phyloP scores from a whole-genome alignment of 345 rosid genomes.

The Eucalyptus lansdowneana region DNA sequence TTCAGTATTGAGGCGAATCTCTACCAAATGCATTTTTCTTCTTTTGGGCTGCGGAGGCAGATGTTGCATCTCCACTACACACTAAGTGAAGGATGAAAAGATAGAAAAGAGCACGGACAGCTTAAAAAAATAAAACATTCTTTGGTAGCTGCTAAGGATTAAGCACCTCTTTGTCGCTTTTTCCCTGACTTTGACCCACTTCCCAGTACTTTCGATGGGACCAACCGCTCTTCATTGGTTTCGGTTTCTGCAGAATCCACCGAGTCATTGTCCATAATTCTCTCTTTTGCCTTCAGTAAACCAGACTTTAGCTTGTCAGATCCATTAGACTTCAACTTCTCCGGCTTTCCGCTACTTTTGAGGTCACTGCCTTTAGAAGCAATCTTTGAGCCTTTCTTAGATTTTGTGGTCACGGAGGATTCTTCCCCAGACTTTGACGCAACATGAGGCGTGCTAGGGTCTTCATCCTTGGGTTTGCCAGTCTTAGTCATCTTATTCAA shows the following conservation, averaged over 20 bases:
- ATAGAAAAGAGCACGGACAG: neutral
- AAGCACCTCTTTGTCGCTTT: slow-evolving; percentile 47
- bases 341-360: slow-evolving; percentile 26
- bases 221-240: slow-evolving; percentile 25
- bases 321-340: slow-evolving; percentile 3
- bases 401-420: neutral
- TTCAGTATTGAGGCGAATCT: neutral
- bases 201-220: slow-evolving; percentile 34
- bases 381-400: slow-evolving; percentile 2
- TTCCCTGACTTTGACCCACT: slow-evolving; percentile 41
- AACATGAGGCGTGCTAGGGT: neutral
- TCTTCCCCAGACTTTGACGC: slow-evolving; percentile 3
- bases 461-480: slow-evolving; percentile 18
- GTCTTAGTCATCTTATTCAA: slow-evolving; percentile 19
- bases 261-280: slow-evolving; percentile 13
- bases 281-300: slow-evolving; percentile 33
- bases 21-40: neutral
- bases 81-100: neutral
- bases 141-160: neutral
- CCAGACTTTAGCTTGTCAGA: slow-evolving; percentile 36
- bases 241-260: slow-evolving; percentile 26
- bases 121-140: neutral
- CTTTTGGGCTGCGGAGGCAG: neutral
- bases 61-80: neutral
- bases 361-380: slow-evolving; percentile 22